A percentile compares a stretch with the other conserved stretches of the same genome.
These are phyloP conservation scores for Aphanocladium album DNA, from an alignment of 2,329 filamentous ascomycete genomes.

Conservation along the genomic window DNA sequence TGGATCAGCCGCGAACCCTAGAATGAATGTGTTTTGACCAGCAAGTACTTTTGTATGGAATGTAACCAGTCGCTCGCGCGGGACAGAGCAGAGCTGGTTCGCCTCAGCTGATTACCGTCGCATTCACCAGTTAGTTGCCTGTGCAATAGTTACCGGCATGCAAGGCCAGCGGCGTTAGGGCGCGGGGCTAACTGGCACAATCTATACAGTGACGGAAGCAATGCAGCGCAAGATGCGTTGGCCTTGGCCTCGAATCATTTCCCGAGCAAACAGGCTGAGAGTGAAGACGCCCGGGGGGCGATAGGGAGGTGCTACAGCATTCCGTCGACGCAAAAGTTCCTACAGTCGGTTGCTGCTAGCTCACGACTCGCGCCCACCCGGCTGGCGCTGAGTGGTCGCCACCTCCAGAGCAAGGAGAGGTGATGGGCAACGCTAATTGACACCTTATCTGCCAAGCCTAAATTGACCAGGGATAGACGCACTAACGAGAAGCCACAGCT, in stretches of 20 bases:
- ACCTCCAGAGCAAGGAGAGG: neutral
- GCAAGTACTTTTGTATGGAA: neutral
- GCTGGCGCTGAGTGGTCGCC: neutral
- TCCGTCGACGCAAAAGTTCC: slow-evolving; percentile 4
- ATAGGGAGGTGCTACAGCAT: neutral
- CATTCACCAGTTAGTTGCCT: neutral
- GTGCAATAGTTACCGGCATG: neutral
- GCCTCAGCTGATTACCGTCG: slow-evolving; percentile 4
- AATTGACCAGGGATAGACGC: neutral
- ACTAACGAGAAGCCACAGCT: neutral
- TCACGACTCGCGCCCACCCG: neutral
- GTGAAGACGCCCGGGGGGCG: neutral
- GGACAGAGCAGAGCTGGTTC: neutral
- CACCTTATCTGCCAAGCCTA: slow-evolving; percentile 15
- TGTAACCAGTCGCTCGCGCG: neutral
- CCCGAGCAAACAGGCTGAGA: neutral
- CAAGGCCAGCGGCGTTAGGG: neutral
- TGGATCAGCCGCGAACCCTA: neutral
- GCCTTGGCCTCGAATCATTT: neutral
- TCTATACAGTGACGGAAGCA: neutral
- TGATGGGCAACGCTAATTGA: slow-evolving; percentile 1
- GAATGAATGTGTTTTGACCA: neutral
- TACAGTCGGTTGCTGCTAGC: neutral
- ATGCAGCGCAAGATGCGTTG: neutral
- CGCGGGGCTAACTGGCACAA: neutral